These are phyloP conservation scores for Sporothrix inflata DNA, from an alignment of 2,329 filamentous ascomycete genomes.

Conservation along the genomic window DNA sequence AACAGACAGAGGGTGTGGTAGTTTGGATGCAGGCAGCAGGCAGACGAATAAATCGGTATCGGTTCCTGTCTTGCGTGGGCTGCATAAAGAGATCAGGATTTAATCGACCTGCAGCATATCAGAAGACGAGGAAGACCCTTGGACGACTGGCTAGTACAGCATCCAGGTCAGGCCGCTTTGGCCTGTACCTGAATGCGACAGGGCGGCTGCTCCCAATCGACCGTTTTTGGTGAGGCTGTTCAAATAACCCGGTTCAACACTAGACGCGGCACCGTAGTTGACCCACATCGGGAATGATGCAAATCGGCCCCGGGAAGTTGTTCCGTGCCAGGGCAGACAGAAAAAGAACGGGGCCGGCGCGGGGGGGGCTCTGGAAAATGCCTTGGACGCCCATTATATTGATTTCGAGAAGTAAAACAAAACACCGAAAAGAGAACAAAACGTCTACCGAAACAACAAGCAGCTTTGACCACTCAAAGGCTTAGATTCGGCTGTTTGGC, in stretches of 20 bases:
- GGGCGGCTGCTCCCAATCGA: not conserved
- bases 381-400: not conserved
- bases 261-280: not conserved
- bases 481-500: not conserved
- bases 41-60: not conserved
- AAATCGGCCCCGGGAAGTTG: not conserved
- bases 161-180: not conserved
- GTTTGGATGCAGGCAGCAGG: not conserved
- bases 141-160: not conserved
- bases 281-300: not conserved
- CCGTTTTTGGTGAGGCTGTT: not conserved
- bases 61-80: not conserved
- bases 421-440: not conserved
- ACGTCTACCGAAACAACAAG: not conserved
- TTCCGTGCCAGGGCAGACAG: not conserved
- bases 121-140: not conserved
- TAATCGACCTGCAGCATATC: not conserved
- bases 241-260: not conserved
- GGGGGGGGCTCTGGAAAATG: not conserved
- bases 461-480: not conserved
- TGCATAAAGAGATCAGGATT: not conserved
- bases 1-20: not conserved
- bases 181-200: not conserved
- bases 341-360: too few relatives aligned
- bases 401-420: not conserved